Evolutionary conservation across 1,284 basidiomycete species (phyloP), one percentile per base, ranked within the genome.

Genomic region (Melampsora americana): DNA sequence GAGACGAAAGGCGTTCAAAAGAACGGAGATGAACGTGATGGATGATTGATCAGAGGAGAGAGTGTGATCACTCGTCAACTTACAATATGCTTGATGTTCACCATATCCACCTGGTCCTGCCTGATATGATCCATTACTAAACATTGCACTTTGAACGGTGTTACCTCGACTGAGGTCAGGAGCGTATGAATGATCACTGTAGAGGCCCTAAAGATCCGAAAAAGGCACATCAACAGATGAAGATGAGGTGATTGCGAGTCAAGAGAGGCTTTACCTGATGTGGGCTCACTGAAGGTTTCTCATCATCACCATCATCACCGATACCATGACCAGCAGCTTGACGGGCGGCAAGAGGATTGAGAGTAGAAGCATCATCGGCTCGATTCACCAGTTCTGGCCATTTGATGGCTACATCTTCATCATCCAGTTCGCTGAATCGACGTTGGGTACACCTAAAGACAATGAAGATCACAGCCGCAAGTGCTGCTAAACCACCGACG

Each of bases 351-450:
- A 78, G 71, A n/a, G 80, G 80, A 35, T 80, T 80, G 18, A 81
- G 68, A 5, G 80, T 80, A 30, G 79, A 78, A 14, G 78, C 61
- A 9, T 76, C 78, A 12, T 79, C 78, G 7, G 77, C 79, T 16
- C 79, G 75, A 5, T 74, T 77, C 56, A 79, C 77, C 20, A 81
- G 72, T 66, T 81, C 79, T 3, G 80, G 80, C 80, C 80, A 81
- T 44, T 77, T 77, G 53, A 81, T 80, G 11, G 78, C 78, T 66
- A 79, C 78, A 35, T 73, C 70, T 23, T 78, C 76, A 48, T 81
- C 66, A 62, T 80, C 80, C 20, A 80, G 77, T 46, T 78, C 77
- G 32, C 74, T 69, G 77, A 80, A 80, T 12, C 80, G 78, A 1
- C 79, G 77, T 44, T 81, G 79, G 1, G 80, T 79, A 35, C 78